A percentile compares a stretch with the other conserved stretches of the same genome.
These are phyloP conservation scores for Suillus brevipes DNA, from an alignment of 768 basidiomycete species.

Conservation along the genomic window DNA sequence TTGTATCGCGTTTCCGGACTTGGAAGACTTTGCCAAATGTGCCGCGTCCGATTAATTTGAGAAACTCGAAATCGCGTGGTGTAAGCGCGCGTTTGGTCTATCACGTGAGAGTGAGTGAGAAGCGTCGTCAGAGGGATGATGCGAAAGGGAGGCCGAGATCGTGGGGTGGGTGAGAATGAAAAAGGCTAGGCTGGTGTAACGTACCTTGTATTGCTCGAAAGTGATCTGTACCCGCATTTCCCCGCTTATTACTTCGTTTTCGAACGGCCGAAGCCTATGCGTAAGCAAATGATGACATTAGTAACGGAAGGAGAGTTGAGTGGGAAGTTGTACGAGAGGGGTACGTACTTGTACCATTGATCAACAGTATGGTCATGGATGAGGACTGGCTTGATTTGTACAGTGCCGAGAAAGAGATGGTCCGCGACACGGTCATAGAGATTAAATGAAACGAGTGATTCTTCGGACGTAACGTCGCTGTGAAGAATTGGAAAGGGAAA, in stretches of 20 bases:
- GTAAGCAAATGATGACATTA: conserved; percentile 14
- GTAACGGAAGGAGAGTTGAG: conserved; percentile 17
- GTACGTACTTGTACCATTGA: conserved; percentile 92
- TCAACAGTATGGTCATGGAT: conserved; percentile 95
- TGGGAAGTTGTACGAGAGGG: conserved; percentile 18
- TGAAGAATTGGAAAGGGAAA: conserved; percentile 20
- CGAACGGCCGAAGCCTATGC: conserved; percentile 67
- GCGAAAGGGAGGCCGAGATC: conserved; percentile 23
- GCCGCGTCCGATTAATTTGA: conserved; percentile 97
- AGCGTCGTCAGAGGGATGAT: conserved; percentile 21
- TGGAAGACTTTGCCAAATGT: conserved; percentile 99
- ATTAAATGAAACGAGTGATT: conserved; percentile 80
- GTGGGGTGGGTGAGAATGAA: conserved; percentile 28
- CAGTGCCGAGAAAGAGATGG: conserved; percentile 86
- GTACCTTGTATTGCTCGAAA: conserved; percentile 87
- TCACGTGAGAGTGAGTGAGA: conserved; percentile 22
- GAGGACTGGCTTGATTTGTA: conserved; percentile 89
- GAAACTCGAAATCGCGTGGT: conserved; percentile 97
- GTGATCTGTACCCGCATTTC: conserved; percentile 95
- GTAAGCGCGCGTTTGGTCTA: conserved; percentile 84
- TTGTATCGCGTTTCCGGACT: conserved; percentile 96
- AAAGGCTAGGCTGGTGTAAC: conserved; percentile 29
- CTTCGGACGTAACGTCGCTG: conserved; percentile 93
- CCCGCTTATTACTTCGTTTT: conserved; percentile 82
- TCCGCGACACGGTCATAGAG: conserved; percentile 88